phyloP scores from a whole-genome alignment of 2,329 filamentous ascomycete genomes.

The Stemphylium beticola region DNA sequence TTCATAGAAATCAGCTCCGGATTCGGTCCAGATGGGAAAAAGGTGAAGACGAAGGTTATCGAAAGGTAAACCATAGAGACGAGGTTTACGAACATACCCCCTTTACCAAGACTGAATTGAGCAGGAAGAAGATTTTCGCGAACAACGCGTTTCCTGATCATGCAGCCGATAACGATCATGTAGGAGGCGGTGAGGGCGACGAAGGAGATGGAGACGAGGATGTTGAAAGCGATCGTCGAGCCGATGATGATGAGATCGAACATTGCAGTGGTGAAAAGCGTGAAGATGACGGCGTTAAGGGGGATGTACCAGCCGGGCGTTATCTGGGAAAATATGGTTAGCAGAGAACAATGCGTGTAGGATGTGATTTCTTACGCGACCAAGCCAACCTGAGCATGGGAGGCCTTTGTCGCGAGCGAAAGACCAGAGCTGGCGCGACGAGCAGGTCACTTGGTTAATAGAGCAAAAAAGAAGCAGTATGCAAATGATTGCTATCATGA shows the following conservation, averaged over 20 bases:
- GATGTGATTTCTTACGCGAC: too few relatives aligned
- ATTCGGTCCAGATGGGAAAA: conserved; percentile 46
- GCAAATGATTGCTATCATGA: conserved; percentile 17
- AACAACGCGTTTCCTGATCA: conserved; percentile 52
- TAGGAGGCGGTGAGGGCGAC: conserved; percentile 26
- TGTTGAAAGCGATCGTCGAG: conserved; percentile 28
- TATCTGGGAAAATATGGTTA: too few relatives aligned
- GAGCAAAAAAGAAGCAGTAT: neutral
- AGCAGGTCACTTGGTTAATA: conserved; percentile 13
- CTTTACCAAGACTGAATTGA: conserved; percentile 53
- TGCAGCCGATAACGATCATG: conserved; percentile 53
- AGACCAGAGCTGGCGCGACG: conserved; percentile 33
- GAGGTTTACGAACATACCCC: conserved; percentile 51
- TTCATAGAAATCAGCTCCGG: conserved; percentile 49
- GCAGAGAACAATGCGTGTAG: too few relatives aligned
- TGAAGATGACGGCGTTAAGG: conserved; percentile 27
- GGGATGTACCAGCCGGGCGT: conserved; percentile 31
- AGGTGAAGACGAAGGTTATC: conserved; percentile 50
- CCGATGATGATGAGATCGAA: conserved; percentile 35
- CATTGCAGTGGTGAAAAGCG: conserved; percentile 22
- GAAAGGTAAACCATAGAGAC: conserved; percentile 48
- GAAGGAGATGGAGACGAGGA: too few relatives aligned
- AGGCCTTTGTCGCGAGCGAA: conserved; percentile 35
- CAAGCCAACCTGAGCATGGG: conserved; percentile 18
- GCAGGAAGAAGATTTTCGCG: conserved; percentile 51